Conservation (phyloP, 2,329 filamentous ascomycete species). For the Cercospora beticola region DNA sequence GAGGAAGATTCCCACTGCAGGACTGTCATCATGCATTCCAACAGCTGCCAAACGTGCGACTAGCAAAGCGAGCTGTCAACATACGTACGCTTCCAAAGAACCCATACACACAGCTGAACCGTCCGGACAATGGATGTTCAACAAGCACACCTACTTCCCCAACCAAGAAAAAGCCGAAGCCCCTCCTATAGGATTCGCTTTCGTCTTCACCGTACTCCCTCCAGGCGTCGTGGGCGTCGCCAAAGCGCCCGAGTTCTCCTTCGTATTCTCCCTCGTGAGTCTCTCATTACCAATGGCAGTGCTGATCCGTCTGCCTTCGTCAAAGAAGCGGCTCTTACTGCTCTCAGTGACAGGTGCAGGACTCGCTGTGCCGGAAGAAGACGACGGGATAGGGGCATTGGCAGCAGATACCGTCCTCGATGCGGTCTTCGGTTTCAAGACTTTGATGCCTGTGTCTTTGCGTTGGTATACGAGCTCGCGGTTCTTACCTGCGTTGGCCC, state of each 20-base stretch:
- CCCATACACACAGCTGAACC: not conserved
- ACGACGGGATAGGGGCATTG: slow-evolving; percentile 22
- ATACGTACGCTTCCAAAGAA: not conserved
- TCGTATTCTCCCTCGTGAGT: slow-evolving; percentile 25
- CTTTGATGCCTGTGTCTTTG: slow-evolving; percentile 79
- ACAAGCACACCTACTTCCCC: not conserved
- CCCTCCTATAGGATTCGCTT: slow-evolving; percentile 78
- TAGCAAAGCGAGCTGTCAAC: not conserved
- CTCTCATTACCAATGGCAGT: slow-evolving; percentile 17
- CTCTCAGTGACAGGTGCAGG: slow-evolving; percentile 24
- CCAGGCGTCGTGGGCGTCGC: slow-evolving; percentile 18
- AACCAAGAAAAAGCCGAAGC: slow-evolving; percentile 88
- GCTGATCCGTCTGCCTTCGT: slow-evolving; percentile 45
- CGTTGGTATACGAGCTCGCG: slow-evolving; percentile 65
- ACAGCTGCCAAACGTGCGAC: not conserved
- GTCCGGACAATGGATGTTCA: too few species aligned
- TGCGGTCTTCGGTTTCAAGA: slow-evolving; percentile 74
- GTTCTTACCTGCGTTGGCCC: slow-evolving; percentile 56
- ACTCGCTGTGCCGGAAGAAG: slow-evolving; percentile 22
- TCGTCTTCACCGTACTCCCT: slow-evolving; percentile 32
- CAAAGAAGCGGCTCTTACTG: slow-evolving; percentile 50
- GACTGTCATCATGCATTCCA: not conserved
- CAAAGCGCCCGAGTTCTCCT: slow-evolving; percentile 35
- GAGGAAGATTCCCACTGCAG: not conserved
- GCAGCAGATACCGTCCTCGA: slow-evolving; percentile 52